Evolutionary conservation across 805 yeast genomes (phyloP).

Genomic region (Jamesozyma gamospora): DNA sequence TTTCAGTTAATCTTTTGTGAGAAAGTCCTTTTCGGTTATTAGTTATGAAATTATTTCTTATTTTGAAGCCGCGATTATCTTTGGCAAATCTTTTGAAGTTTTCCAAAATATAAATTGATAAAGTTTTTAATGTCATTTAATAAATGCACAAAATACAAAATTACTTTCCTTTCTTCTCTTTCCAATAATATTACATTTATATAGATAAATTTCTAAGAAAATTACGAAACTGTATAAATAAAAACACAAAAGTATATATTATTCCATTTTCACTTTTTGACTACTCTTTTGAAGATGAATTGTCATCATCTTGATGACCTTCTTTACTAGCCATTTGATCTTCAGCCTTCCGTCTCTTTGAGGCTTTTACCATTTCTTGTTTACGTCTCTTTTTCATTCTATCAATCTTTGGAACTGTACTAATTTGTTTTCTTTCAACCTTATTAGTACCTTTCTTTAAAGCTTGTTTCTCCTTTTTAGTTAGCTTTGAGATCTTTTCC

Average conservation of each 20-base stretch:
- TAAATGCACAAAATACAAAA: no score
- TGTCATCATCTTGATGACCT: background rate
- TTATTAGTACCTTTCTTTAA: conserved; percentile 44
- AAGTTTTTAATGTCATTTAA: no score
- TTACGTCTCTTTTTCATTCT: conserved; percentile 53
- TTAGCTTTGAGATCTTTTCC: conserved; percentile 55
- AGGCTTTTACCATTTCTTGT: conserved; percentile 64
- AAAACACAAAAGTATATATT: background rate
- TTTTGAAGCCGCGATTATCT: no score
- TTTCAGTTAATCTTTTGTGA: background rate
- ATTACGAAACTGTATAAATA: background rate
- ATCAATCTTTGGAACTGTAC: conserved; percentile 70
- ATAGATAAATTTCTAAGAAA: no score
- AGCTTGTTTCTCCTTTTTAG: conserved; percentile 50
- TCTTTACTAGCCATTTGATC: background rate
- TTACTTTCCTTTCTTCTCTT: no score
- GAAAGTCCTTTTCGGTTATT: no score
- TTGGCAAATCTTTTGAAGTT: no score
- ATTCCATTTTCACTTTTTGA: no score
- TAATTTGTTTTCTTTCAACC: conserved; percentile 56
- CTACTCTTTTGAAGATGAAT: background rate
- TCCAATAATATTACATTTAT: no score
- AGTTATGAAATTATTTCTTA: no score
- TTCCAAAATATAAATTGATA: no score
- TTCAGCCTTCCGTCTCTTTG: conserved; percentile 46